phyloP scores from a whole-genome alignment of 176 grass and related monocot genomes.

The Juncus effusus region DNA sequence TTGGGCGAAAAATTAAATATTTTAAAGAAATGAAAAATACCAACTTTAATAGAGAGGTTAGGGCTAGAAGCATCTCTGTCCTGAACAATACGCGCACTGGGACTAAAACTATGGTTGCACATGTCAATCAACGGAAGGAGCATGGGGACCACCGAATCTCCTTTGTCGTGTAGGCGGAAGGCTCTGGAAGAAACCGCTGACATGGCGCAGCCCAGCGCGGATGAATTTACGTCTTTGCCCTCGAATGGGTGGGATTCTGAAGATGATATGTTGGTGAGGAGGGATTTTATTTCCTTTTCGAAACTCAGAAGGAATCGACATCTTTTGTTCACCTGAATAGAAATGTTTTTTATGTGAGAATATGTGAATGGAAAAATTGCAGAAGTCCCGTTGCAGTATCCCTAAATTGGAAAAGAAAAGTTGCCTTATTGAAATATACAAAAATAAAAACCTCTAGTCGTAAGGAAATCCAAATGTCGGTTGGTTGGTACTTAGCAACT shows the following conservation, averaged over 20 bases:
- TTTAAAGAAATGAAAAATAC: slow-evolving; percentile 9
- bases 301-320: slow-evolving; percentile 82
- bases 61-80: slow-evolving; percentile 57
- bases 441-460: no score
- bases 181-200: slow-evolving; percentile 84
- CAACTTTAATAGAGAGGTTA: slow-evolving; percentile 82
- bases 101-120: slow-evolving; percentile 92
- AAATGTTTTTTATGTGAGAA: no score
- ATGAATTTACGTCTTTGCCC: slow-evolving; percentile 76
- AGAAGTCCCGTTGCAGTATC: no score
- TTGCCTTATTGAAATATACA: no score
- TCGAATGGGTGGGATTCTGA: slow-evolving; percentile 69
- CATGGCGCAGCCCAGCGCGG: slow-evolving; percentile 95
- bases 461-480: no score
- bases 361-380: no score
- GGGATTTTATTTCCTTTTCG: slow-evolving; percentile 51
- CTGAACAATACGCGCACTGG: slow-evolving; percentile 83
- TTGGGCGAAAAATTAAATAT: no score
- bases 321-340: slow-evolving; percentile 78
- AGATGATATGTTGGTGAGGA: slow-evolving; percentile 32
- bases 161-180: slow-evolving; percentile 67
- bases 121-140: slow-evolving; percentile 95
- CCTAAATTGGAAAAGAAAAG: no score
- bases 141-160: slow-evolving; percentile 59
- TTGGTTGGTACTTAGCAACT: no score